Percentiles rank a stretch among this genome's conserved stretches.
phyloP scores from a whole-genome alignment of 352 stramenopile genomes.

The Phytophthora sansomeana region DNA sequence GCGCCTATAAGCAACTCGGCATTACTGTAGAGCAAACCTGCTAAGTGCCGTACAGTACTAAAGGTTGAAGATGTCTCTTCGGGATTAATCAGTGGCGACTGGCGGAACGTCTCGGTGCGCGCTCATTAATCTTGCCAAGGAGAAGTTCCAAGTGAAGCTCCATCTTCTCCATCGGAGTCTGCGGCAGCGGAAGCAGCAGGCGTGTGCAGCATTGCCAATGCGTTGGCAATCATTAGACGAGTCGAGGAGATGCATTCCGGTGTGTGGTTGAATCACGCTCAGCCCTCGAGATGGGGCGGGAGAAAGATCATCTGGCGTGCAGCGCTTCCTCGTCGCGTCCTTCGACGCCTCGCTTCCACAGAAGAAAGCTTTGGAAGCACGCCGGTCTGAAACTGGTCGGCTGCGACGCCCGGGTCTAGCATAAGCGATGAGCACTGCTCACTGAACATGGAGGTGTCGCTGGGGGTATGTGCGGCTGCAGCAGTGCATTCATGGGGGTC shows the following conservation, averaged over 20 bases:
- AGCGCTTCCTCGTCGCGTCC: background rate
- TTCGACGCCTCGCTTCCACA: background rate
- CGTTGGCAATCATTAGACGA: background rate
- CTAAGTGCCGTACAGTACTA: too few relatives aligned
- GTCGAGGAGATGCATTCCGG: background rate
- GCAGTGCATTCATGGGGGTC: constrained; percentile 6
- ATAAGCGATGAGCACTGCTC: background rate
- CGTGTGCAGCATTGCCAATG: background rate
- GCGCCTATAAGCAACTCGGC: too few relatives aligned
- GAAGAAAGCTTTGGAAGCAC: background rate
- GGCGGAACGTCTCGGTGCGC: background rate
- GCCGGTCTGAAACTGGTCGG: background rate
- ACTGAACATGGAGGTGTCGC: background rate
- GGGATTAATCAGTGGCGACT: background rate
- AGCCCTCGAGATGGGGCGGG: constrained; percentile 6
- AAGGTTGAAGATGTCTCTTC: background rate
- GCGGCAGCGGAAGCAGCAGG: background rate
- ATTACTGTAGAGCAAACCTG: too few relatives aligned
- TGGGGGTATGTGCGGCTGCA: constrained; percentile 12
- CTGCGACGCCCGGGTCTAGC: background rate
- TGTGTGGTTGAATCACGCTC: constrained; percentile 7
- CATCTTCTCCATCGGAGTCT: too few relatives aligned
- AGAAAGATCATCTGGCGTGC: constrained; percentile 21
- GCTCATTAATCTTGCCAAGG: background rate
- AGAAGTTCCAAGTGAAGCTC: too few relatives aligned